Percentiles rank a stretch among this genome's conserved stretches.
Evolutionary conservation across 352 stramenopile genomes (phyloP).

Genomic region (Elongisporangium prolatum): DNA sequence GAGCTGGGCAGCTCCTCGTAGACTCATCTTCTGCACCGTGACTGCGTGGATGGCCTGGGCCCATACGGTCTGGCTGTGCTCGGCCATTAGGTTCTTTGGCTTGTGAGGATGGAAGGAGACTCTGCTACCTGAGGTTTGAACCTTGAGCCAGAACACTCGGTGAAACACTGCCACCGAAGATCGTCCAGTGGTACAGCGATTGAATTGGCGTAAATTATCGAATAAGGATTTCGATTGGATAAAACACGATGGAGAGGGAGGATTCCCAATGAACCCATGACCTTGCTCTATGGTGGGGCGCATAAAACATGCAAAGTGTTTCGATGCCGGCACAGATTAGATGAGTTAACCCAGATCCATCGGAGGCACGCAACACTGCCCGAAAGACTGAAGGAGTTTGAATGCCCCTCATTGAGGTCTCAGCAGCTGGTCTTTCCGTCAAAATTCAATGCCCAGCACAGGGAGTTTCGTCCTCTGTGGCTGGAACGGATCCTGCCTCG

Average conservation of each 20-base stretch:
- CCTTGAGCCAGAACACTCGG: background rate
- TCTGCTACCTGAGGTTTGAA: background rate
- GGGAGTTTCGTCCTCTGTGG: background rate
- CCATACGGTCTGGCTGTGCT: conserved; percentile 47
- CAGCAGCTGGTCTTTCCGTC: background rate
- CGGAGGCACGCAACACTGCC: background rate
- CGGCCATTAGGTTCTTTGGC: conserved; percentile 5
- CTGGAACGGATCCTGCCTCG: background rate
- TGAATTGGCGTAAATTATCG: background rate
- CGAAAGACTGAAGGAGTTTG: background rate
- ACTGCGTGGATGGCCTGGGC: conserved; percentile 63
- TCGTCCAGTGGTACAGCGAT: background rate
- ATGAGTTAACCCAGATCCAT: background rate
- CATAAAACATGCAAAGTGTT: background rate
- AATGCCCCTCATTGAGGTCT: background rate
- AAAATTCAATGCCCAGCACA: background rate
- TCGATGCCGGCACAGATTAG: background rate
- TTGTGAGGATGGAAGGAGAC: background rate
- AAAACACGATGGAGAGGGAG: background rate
- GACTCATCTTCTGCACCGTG: conserved; percentile 54
- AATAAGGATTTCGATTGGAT: background rate
- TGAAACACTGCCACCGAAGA: background rate
- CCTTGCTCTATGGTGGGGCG: background rate
- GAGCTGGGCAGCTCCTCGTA: conserved; percentile 49
- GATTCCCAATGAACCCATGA: background rate